A percentile compares a stretch with the other conserved stretches of the same genome.
Conservation (phyloP, 1,139 yeast genomes). For the Blastobotrys arbuscula region DNA sequence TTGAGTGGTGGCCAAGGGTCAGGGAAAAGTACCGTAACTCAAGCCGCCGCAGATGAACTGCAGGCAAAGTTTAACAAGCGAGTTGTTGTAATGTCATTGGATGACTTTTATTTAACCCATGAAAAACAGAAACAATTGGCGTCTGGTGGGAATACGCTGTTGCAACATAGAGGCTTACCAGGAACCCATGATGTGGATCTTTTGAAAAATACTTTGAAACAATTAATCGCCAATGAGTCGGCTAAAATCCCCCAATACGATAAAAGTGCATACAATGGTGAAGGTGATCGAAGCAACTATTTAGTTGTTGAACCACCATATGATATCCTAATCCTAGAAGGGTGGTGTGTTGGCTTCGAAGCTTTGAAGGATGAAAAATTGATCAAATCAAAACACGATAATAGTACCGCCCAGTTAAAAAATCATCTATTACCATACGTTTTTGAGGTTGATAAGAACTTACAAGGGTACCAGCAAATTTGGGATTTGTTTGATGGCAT, state of each 20-base stretch:
- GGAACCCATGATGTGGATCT: conserved; percentile 80
- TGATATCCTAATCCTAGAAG: conserved; percentile 75
- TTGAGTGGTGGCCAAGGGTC: conserved; percentile 91
- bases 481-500: conserved; percentile 60
- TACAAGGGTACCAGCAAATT: conserved; percentile 46
- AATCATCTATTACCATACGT: conserved; percentile 33
- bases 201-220: conserved; percentile 30
- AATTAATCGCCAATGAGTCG: conserved; percentile 24
- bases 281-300: conserved; percentile 61
- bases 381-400: conserved; percentile 14
- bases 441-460: conserved; percentile 43
- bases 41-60: conserved; percentile 39
- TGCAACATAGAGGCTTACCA: conserved; percentile 83
- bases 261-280: conserved; percentile 65
- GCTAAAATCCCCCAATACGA: conserved; percentile 65
- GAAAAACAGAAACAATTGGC: conserved; percentile 50
- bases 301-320: conserved; percentile 30
- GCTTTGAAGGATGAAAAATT: conserved; percentile 38
- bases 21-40: conserved; percentile 72
- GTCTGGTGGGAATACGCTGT: conserved; percentile 44
- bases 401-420: conserved; percentile 17
- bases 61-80: conserved; percentile 35
- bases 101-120: conserved; percentile 75
- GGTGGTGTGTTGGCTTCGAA: conserved; percentile 86
- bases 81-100: conserved; percentile 65